Conservation (phyloP, 2,329 filamentous ascomycete genomes). For the Sclerotinia borealis region DNA sequence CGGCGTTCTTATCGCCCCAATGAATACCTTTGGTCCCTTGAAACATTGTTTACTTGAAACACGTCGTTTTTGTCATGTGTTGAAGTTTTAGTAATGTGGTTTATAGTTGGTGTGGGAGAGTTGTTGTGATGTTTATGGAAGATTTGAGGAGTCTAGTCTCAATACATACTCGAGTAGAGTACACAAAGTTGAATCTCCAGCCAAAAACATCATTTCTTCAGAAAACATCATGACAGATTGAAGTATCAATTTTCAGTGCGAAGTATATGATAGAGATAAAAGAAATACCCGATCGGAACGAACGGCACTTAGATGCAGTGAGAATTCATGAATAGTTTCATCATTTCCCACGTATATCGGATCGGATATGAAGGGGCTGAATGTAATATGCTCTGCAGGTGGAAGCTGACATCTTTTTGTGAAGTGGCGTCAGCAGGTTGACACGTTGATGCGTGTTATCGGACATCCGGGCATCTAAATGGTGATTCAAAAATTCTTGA, state of each 20-base stretch:
- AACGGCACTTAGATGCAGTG: background rate
- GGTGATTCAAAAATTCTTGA: background rate
- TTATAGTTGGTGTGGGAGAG: too few relatives aligned
- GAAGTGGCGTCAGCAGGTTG: background rate
- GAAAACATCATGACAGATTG: too few relatives aligned
- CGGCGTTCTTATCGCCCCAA: background rate
- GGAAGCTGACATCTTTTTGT: background rate
- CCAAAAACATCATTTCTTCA: background rate
- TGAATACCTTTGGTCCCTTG: background rate
- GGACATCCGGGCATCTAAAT: background rate
- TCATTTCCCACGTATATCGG: background rate
- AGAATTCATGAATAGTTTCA: background rate
- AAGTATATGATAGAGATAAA: background rate
- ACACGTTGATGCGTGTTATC: background rate
- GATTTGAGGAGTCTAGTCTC: background rate
- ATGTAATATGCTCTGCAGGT: background rate
- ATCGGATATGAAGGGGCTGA: constrained; percentile 1
- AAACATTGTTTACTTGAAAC: background rate
- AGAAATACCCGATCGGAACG: background rate
- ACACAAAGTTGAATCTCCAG: background rate
- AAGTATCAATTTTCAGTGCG: background rate
- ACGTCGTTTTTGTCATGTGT: background rate
- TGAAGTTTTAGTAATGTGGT: background rate
- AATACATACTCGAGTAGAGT: background rate
- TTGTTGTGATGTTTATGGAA: background rate